phyloP scores from a whole-genome alignment of 2,329 filamentous ascomycete species.

The Fusarium succisae region DNA sequence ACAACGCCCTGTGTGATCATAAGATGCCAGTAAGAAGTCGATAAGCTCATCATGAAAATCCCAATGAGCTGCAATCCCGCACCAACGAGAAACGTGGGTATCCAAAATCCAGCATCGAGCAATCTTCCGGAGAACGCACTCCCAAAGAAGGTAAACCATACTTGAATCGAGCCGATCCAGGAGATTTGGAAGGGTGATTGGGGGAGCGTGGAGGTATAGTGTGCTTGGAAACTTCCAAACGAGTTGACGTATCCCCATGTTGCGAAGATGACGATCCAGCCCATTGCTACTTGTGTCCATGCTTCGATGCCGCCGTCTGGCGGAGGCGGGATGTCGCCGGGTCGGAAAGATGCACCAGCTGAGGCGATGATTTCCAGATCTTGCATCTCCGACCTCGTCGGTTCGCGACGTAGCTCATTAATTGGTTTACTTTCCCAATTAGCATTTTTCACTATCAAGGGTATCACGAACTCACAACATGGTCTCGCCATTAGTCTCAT shows the following conservation, averaged over 20 bases:
- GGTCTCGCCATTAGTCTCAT: neutral
- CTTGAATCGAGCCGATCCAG: slow-evolving; percentile 58
- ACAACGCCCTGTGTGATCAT: slow-evolving; percentile 64
- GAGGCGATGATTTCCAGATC: slow-evolving; percentile 15
- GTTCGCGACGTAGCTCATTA: neutral
- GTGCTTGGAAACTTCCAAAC: slow-evolving; percentile 57
- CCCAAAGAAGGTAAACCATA: slow-evolving; percentile 54
- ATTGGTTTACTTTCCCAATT: neutral
- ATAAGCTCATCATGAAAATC: slow-evolving; percentile 56
- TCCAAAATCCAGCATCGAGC: slow-evolving; percentile 56
- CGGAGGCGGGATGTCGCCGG: slow-evolving; percentile 17
- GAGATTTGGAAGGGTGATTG: slow-evolving; percentile 52
- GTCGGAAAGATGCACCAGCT: slow-evolving; percentile 10
- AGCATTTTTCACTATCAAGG: neutral
- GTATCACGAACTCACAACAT: neutral
- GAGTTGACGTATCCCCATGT: slow-evolving; percentile 58
- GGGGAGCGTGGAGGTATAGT: slow-evolving; percentile 49
- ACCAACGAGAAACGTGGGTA: slow-evolving; percentile 51
- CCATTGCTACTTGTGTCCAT: slow-evolving; percentile 52
- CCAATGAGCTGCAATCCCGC: slow-evolving; percentile 52
- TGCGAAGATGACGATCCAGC: slow-evolving; percentile 53
- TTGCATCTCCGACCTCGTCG: slow-evolving; percentile 14
- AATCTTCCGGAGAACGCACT: slow-evolving; percentile 55
- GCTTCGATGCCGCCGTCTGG: slow-evolving; percentile 43
- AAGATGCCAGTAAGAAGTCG: slow-evolving; percentile 58